Evolutionary conservation across 2,329 filamentous ascomycete genomes (phyloP).

Genomic region (Pseudodiploospora longispora): DNA sequence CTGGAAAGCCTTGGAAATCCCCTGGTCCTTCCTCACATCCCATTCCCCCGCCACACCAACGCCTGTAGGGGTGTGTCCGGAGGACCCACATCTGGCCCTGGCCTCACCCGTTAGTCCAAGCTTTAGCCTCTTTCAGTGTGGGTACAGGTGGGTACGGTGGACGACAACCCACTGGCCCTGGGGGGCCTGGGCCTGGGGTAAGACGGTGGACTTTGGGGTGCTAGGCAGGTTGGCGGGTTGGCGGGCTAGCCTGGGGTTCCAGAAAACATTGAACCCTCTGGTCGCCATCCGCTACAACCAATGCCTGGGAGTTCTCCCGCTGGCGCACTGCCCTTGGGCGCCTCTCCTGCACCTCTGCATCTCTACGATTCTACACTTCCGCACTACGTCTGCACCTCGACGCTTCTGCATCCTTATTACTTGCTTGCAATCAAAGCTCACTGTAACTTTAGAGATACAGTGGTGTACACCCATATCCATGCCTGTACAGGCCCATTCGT

Average conservation of each 20-base stretch:
- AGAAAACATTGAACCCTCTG: constrained; percentile 3
- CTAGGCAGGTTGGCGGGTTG: constrained; percentile 3
- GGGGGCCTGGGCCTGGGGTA: constrained; percentile 2
- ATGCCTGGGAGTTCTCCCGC: not conserved
- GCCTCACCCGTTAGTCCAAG: not conserved
- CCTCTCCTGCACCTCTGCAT: not conserved
- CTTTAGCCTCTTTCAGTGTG: constrained; percentile 2
- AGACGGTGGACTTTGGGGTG: not conserved
- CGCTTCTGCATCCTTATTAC: not conserved
- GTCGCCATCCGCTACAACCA: too few relatives aligned
- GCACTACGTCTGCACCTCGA: constrained; percentile 5
- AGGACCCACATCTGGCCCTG: too few relatives aligned
- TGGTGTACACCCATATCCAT: too few relatives aligned
- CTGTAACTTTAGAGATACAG: too few relatives aligned
- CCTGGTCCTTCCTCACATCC: too few relatives aligned
- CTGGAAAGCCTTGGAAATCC: too few relatives aligned
- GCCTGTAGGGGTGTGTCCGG: too few relatives aligned
- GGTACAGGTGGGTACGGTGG: too few relatives aligned
- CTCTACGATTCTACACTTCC: not conserved
- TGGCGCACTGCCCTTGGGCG: not conserved
- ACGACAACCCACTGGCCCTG: constrained; percentile 5
- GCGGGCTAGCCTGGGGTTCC: constrained; percentile 5
- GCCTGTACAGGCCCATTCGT: too few relatives aligned
- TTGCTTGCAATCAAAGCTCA: not conserved
- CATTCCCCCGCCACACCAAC: too few relatives aligned